These are phyloP conservation scores for Chondrus crispus DNA, from an alignment of 23 red algal genomes.

Conservation along the genomic window DNA sequence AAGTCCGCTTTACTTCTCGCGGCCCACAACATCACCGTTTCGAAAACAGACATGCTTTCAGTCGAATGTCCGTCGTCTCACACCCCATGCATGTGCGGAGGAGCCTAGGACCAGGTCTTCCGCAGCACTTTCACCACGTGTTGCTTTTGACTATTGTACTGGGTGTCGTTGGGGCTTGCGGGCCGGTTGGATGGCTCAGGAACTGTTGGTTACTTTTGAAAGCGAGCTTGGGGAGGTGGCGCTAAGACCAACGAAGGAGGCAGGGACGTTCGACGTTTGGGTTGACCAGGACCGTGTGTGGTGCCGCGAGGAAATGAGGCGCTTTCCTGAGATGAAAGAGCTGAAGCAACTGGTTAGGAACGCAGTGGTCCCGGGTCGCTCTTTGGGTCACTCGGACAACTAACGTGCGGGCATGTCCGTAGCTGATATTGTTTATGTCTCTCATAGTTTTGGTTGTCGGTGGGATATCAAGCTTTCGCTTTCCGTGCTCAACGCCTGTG, in stretches of 20 bases:
- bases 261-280: conserved; percentile 59
- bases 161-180: conserved; percentile 78
- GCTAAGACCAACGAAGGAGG: conserved; percentile 25
- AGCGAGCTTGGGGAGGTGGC: conserved; percentile 63
- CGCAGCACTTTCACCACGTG: background rate
- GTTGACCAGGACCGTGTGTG: conserved; percentile 30
- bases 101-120: too few species aligned
- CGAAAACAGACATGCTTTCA: too few species aligned
- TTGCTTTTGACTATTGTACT: conserved; percentile 75
- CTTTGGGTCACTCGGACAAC: conserved; percentile 64
- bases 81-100: too few species aligned
- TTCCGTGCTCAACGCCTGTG: too few species aligned
- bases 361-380: conserved; percentile 17
- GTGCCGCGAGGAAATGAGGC: conserved; percentile 15
- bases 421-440: too few species aligned
- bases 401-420: too few species aligned
- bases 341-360: conserved; percentile 61
- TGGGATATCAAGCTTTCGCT: too few species aligned
- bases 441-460: too few species aligned
- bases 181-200: conserved; percentile 73
- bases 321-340: conserved; percentile 79
- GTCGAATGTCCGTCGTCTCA: too few species aligned
- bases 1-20: too few species aligned
- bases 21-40: too few species aligned
- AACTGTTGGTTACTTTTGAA: conserved; percentile 73